phyloP scores from a whole-genome alignment of 352 stramenopile species.

The Phytopythium litorale region DNA sequence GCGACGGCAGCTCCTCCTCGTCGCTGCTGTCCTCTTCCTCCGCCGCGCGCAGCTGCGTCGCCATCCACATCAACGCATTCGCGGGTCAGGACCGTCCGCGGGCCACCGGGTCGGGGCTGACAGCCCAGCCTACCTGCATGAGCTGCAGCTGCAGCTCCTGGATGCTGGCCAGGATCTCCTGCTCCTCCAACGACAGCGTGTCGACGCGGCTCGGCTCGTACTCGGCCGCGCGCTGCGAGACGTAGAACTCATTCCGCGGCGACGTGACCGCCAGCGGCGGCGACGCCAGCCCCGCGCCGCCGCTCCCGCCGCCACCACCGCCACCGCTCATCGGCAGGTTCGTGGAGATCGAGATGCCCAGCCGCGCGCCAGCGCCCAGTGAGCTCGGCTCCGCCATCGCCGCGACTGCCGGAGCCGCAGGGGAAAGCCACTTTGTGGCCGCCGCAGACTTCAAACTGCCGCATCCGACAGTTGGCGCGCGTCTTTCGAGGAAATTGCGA shows the following conservation, averaged over 20 bases:
- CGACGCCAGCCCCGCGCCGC: neutral
- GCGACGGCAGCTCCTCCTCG: conserved; percentile 26
- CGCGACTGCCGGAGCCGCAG: neutral
- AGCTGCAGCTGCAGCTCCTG: conserved; percentile 88
- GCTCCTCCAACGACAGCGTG: conserved; percentile 75
- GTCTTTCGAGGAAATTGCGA: neutral
- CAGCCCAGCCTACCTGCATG: conserved; percentile 28
- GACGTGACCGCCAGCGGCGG: conserved; percentile 30
- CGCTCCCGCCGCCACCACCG: neutral
- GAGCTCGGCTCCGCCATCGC: neutral
- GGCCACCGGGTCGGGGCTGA: neutral
- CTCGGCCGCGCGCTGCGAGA: conserved; percentile 68
- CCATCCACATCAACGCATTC: neutral
- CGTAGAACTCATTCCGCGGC: conserved; percentile 71
- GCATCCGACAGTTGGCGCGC: conserved; percentile 3
- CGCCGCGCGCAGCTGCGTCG: conserved; percentile 47
- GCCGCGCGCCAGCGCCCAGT: neutral
- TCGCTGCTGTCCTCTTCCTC: conserved; percentile 62
- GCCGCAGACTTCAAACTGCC: conserved; percentile 3
- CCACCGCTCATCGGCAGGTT: neutral
- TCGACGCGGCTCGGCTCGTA: conserved; percentile 66
- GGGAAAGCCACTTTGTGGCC: neutral
- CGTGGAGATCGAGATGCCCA: conserved; percentile 6
- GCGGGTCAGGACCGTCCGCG: neutral
- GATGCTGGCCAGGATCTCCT: conserved; percentile 88